phyloP scores from a whole-genome alignment of 2,329 filamentous ascomycete genomes.

The Pestalotiopsis sp. region DNA sequence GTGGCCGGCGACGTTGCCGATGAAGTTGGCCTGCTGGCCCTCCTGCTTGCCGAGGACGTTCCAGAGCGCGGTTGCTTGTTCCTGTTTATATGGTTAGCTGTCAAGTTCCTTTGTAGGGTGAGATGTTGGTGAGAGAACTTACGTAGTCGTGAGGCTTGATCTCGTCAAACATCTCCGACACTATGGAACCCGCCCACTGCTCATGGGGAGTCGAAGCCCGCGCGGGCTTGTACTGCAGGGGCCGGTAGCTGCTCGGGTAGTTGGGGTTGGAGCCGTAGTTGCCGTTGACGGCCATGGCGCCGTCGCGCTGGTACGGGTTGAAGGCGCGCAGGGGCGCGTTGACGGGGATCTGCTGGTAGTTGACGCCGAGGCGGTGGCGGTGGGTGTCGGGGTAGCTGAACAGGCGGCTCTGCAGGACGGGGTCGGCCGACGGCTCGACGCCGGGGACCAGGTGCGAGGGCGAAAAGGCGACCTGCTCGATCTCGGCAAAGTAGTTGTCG shows the following conservation, averaged over 20 bases:
- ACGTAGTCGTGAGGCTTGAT: conserved; percentile 52
- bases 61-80: conserved; percentile 45
- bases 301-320: conserved; percentile 76
- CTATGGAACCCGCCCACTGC: conserved; percentile 48
- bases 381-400: conserved; percentile 67
- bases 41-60: conserved; percentile 46
- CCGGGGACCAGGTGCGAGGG: conserved; percentile 68
- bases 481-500: conserved; percentile 70
- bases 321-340: conserved; percentile 59
- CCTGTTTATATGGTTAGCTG: conserved; percentile 11
- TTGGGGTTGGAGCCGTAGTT: conserved; percentile 65
- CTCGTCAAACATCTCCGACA: conserved; percentile 46
- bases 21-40: conserved; percentile 64
- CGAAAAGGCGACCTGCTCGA: conserved; percentile 70
- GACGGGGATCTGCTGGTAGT: conserved; percentile 67
- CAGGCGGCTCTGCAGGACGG: conserved; percentile 61
- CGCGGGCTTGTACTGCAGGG: conserved; percentile 44
- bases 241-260: conserved; percentile 55
- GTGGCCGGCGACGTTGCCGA: conserved; percentile 61
- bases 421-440: conserved; percentile 63
- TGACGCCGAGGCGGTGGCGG: conserved; percentile 63
- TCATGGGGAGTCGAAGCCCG: conserved; percentile 47
- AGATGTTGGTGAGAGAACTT: background rate
- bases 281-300: conserved; percentile 68
- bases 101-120: background rate